phyloP scores from a whole-genome alignment of 306 rosid genomes.

The Prunus salicina region DNA sequence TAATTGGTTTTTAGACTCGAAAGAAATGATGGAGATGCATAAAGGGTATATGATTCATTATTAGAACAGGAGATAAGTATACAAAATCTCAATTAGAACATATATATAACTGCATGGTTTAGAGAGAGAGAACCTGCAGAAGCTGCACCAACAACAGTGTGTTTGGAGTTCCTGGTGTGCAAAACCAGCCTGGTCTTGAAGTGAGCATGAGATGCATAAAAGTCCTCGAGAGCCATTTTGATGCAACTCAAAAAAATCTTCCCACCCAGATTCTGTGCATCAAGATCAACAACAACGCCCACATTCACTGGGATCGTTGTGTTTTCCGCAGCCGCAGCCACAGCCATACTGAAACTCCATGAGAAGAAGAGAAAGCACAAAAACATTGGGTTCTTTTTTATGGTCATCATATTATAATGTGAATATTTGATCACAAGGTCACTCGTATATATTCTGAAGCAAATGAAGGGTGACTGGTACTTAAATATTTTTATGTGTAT shows the following conservation, averaged over 20 bases:
- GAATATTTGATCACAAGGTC: no score
- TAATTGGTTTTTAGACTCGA: no score
- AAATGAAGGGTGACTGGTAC: no score
- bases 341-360: not conserved
- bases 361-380: not conserved
- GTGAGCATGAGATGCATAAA: conserved; percentile 22
- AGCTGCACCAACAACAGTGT: conserved; percentile 14
- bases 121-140: conserved; percentile 2
- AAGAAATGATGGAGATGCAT: no score
- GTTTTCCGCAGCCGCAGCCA: conserved; percentile 6
- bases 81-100: no score
- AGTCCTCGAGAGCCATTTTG: conserved; percentile 32
- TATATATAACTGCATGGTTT: not conserved
- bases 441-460: no score
- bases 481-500: no score
- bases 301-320: conserved; percentile 25
- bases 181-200: conserved; percentile 34
- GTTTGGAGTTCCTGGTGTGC: not conserved
- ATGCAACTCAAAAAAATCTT: conserved; percentile 16
- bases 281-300: conserved; percentile 36
- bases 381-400: not conserved
- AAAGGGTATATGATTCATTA: not conserved
- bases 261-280: not conserved
- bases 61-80: not conserved
- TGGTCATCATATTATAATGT: no score